These are phyloP conservation scores for Emergomyces pasteurianus DNA, from an alignment of 2,329 filamentous ascomycete species.

Conservation along the genomic window DNA sequence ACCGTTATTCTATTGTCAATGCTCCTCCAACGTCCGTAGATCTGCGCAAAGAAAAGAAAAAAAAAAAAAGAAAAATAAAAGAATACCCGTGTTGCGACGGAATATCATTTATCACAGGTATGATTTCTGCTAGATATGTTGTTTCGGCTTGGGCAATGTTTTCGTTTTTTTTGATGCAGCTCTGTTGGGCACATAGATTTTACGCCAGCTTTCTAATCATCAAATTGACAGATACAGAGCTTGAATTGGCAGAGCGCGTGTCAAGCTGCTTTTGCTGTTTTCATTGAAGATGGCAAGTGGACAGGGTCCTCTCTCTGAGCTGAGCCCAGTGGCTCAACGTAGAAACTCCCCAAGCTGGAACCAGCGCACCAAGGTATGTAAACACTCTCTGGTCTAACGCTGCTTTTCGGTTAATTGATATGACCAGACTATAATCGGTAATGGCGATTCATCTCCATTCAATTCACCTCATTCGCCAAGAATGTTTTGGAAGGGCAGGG, in stretches of 20 bases:
- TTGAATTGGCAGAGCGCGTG: background rate
- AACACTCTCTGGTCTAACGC: conserved; percentile 10
- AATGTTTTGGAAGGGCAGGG: conserved; percentile 76
- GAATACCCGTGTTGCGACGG: background rate
- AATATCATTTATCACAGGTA: background rate
- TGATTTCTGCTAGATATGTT: background rate
- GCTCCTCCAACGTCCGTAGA: background rate
- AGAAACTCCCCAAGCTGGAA: conserved; percentile 90
- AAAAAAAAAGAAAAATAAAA: too few relatives aligned
- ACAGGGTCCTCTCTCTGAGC: conserved; percentile 74
- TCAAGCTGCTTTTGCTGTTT: background rate
- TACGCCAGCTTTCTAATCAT: background rate
- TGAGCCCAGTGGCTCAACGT: conserved; percentile 72
- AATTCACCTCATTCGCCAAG: conserved; percentile 56
- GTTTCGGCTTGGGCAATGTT: background rate
- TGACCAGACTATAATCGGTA: conserved; percentile 39
- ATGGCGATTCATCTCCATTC: conserved; percentile 68
- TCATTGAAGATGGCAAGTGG: conserved; percentile 31
- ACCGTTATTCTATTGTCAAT: background rate
- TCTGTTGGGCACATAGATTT: background rate
- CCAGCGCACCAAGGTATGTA: conserved; percentile 55
- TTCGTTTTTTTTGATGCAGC: background rate
- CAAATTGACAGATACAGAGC: background rate
- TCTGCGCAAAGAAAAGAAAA: background rate
- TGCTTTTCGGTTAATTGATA: conserved; percentile 3